phyloP scores from a whole-genome alignment of 305 asterid genomes.

The Fraxinus ornus region DNA sequence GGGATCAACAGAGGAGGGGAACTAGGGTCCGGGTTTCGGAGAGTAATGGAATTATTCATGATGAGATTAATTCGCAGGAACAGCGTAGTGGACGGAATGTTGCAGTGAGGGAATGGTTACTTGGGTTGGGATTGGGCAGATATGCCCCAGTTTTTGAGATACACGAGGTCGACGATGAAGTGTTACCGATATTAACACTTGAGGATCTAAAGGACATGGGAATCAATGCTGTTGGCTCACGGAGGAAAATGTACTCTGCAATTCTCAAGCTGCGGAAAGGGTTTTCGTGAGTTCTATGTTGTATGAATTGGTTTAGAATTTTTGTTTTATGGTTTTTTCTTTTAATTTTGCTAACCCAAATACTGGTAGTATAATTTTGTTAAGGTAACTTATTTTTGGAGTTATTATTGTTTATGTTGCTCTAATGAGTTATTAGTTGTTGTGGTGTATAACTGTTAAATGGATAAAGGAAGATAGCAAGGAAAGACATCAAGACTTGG shows the following conservation, averaged over 20 bases:
- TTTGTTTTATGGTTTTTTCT: conserved; percentile 22
- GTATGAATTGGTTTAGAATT: conserved; percentile 32
- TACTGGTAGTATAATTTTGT: conserved; percentile 35
- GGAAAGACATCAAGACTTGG: conserved; percentile 27
- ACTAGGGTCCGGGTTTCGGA: conserved; percentile 52
- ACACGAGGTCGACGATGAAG: conserved; percentile 94
- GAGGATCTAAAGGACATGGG: conserved; percentile 99
- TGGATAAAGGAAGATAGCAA: conserved; percentile 37
- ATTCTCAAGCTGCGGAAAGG: conserved; percentile 71
- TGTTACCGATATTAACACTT: conserved; percentile 76
- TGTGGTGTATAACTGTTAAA: conserved; percentile 31
- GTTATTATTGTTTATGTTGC: conserved; percentile 29
- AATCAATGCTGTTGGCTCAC: conserved; percentile 81
- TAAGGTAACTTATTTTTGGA: conserved; percentile 32
- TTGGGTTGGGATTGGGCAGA: conserved; percentile 74
- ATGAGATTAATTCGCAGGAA: conserved; percentile 57
- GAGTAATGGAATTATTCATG: conserved; percentile 47
- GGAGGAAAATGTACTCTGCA: conserved; percentile 80
- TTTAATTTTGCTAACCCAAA: conserved; percentile 34
- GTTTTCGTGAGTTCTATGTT: conserved; percentile 56
- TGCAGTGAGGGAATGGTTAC: conserved; percentile 83
- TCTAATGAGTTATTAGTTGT: conserved; percentile 30
- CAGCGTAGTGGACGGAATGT: conserved; percentile 39
- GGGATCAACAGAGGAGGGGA: conserved; percentile 69
- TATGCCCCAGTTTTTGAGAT: conserved; percentile 79